Evolutionary conservation across 2,329 filamentous ascomycete species (phyloP), one percentile per base, ranked within the genome.

Genomic region (Aspergillus calidoustus): DNA sequence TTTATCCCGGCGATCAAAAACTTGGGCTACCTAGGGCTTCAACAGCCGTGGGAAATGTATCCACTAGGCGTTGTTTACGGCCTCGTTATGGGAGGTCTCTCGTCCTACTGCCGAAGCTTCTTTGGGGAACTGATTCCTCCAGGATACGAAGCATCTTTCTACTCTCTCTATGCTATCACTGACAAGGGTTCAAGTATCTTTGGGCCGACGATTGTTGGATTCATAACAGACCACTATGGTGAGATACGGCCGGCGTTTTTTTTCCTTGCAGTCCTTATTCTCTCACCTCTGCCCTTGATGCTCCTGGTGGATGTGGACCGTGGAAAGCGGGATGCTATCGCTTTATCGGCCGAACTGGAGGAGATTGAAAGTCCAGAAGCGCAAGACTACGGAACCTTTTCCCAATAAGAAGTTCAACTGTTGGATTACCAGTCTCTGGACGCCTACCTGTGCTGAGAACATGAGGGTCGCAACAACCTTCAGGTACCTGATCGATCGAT

Each of bases 31-130:
- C 80, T 93, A 46, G 95, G 95, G 1, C 83, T 99, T n/a, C 93
- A 97, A 76, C 89, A 95, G 73, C 89, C 91, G 3, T 97, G 93
- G 91, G 95, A 99, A 71, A 97, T 99, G 92, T 98, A 95, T 70
- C 91, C 92, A 0, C 80, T 99, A 1, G 93, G 92, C 0, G 91
- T 91, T 3, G 87, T 98, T 13, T 98, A 97, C 76, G 95, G 95
- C 0, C 87, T 99, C 54, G 93, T 98, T 2, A 87, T 98, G 31
- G 95, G 95, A n/a, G 95, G 95, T 0, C 80, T 99, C 46, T 92
- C 91, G 61, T 91, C 90, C 25, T 97, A 98, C 77, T 98, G 95
- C 74, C 89, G 95, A 47, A 93, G 91, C 63, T 83, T 99, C 4
- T 99, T 92, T 73, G 93, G 93, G 44, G 93, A 98, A 76, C 84